Percentiles rank a stretch among this genome's conserved stretches.
Evolutionary conservation across 2,329 filamentous ascomycete species (phyloP).

Genomic region (Fusarium sp.): DNA sequence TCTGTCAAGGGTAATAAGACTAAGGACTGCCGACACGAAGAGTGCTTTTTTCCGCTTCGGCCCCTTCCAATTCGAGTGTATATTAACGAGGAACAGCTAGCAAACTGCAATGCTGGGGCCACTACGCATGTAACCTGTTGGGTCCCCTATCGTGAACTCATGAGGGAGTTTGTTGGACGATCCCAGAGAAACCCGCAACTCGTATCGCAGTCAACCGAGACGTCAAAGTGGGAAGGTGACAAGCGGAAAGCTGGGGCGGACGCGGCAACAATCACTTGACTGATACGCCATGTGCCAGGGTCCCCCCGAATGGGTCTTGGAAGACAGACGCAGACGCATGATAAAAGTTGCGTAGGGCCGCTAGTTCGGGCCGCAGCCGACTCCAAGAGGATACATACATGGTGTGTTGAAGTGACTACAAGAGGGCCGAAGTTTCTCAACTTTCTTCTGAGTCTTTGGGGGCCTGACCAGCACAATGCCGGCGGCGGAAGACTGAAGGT

Average conservation of each 20-base stretch:
- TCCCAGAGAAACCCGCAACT: slow-evolving; percentile 32
- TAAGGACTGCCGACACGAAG: slow-evolving; percentile 11
- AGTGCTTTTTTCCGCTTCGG: slow-evolving; percentile 21
- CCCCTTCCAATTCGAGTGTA: slow-evolving; percentile 30
- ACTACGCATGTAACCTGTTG: slow-evolving; percentile 44
- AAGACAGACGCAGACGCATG: slow-evolving; percentile 31
- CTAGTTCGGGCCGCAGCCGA: slow-evolving; percentile 27
- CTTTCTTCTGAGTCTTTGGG: slow-evolving; percentile 12
- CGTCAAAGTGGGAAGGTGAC: slow-evolving; percentile 35
- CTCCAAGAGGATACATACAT: slow-evolving; percentile 10
- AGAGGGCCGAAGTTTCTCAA: slow-evolving; percentile 13
- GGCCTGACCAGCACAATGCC: slow-evolving; percentile 11
- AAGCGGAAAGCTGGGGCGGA: slow-evolving; percentile 23
- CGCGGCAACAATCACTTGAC: slow-evolving; percentile 49
- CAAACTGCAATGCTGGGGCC: slow-evolving; percentile 18
- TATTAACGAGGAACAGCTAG: slow-evolving; percentile 1
- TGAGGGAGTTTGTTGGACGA: slow-evolving; percentile 25
- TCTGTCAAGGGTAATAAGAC: slow-evolving; percentile 15
- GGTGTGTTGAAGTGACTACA: slow-evolving; percentile 9
- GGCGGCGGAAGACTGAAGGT: slow-evolving; percentile 25
- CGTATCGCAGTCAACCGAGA: slow-evolving; percentile 30
- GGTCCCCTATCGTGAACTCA: slow-evolving; percentile 20
- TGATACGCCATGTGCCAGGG: slow-evolving; percentile 45
- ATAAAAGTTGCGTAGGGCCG: slow-evolving; percentile 27
- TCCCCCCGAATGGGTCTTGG: slow-evolving; percentile 27